Conservation (phyloP, 1,284 basidiomycete species). For the Lentinula novae-zelandiae region DNA sequence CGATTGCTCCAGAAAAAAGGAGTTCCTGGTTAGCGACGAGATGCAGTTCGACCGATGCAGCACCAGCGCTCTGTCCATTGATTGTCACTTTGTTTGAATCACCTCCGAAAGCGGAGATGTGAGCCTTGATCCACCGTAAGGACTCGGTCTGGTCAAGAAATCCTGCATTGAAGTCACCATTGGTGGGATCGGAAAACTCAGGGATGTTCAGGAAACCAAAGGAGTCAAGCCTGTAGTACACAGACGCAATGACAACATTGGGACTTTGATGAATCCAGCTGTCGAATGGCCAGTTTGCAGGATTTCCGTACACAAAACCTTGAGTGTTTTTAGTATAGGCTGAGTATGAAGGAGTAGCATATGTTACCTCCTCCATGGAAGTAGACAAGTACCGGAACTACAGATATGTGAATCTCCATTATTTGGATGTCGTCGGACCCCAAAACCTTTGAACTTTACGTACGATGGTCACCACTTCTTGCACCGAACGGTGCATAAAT, state of each 20-base stretch:
- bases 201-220: conserved; percentile 51
- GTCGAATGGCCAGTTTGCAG: conserved; percentile 35
- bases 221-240: conserved; percentile 50
- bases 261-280: conserved; percentile 49
- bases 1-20: conserved; percentile 51
- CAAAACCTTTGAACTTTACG: conserved; percentile 15
- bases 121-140: conserved; percentile 56
- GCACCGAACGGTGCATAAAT: conserved; percentile 46
- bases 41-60: conserved; percentile 50
- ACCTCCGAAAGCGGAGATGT: conserved; percentile 65
- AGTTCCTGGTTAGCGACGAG: conserved; percentile 40
- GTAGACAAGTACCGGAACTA: conserved; percentile 35
- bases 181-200: conserved; percentile 33
- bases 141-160: conserved; percentile 61
- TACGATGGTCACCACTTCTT: conserved; percentile 37
- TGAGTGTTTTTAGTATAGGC: not conserved
- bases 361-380: conserved; percentile 58
- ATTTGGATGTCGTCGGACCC: not conserved
- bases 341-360: not conserved
- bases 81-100: conserved; percentile 53
- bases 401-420: not conserved
- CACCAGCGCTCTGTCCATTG: conserved; percentile 63
- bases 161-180: conserved; percentile 57
- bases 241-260: conserved; percentile 49
- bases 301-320: conserved; percentile 57